phyloP scores from a whole-genome alignment of 768 basidiomycete genomes.

The Brasilioporus rufonigricans region DNA sequence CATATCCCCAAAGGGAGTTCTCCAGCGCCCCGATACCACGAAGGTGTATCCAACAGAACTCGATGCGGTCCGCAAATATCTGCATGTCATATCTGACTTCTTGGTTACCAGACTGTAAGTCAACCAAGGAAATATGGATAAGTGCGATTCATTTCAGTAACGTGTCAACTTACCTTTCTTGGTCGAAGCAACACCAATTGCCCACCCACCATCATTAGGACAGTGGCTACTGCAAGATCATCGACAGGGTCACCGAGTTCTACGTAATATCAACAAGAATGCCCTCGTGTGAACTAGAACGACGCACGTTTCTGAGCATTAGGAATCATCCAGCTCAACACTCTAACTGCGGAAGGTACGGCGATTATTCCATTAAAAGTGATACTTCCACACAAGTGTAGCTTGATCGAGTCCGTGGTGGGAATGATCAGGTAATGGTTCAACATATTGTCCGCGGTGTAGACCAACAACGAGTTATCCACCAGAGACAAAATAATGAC shows the following conservation, averaged over 20 bases:
- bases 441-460: slow-evolving; percentile 91
- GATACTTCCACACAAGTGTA: slow-evolving; percentile 93
- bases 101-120: slow-evolving; percentile 67
- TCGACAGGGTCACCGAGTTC: slow-evolving; percentile 93
- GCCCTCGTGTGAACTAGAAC: neutral
- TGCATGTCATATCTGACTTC: slow-evolving; percentile 98
- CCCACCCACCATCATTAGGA: slow-evolving; percentile 93
- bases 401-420: slow-evolving; percentile 74
- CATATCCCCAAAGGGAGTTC: slow-evolving; percentile 97
- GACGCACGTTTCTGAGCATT: slow-evolving; percentile 84
- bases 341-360: slow-evolving; percentile 78
- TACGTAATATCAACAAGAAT: slow-evolving; percentile 32
- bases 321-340: slow-evolving; percentile 97
- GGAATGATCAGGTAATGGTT: slow-evolving; percentile 91
- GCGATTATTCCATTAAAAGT: slow-evolving; percentile 89
- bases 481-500: slow-evolving; percentile 88
- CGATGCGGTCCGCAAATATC: slow-evolving; percentile 93
- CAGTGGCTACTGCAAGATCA: slow-evolving; percentile 90
- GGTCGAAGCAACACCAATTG: slow-evolving; percentile 87
- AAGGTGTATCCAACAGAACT: slow-evolving; percentile 98
- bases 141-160: neutral
- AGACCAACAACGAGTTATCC: slow-evolving; percentile 92
- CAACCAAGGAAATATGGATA: neutral
- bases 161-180: slow-evolving; percentile 58
- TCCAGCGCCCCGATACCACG: slow-evolving; percentile 90